phyloP scores from a whole-genome alignment of 768 basidiomycete genomes.

The Mycena latifolia region DNA sequence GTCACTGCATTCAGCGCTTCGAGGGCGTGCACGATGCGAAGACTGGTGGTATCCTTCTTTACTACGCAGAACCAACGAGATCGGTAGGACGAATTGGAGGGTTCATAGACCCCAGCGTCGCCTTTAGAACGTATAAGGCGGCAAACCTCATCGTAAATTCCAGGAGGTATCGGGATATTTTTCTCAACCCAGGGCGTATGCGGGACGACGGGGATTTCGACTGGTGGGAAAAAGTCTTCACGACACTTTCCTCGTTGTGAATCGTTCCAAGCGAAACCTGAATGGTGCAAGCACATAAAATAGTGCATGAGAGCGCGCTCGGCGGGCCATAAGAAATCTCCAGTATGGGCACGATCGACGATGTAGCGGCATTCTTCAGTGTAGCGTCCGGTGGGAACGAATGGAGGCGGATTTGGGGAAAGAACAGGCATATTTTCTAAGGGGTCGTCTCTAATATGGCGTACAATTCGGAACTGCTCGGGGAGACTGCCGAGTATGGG shows the following conservation, averaged over 20 bases:
- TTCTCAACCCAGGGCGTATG: not conserved
- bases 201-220: constrained; percentile 38
- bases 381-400: constrained; percentile 23
- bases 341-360: constrained; percentile 12
- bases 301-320: constrained; percentile 10
- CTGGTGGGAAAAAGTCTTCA: not conserved
- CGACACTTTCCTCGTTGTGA: constrained; percentile 24
- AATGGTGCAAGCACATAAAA: constrained; percentile 2
- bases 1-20: not conserved
- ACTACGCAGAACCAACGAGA: constrained; percentile 54
- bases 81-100: constrained; percentile 44
- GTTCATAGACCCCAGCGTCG: constrained; percentile 43
- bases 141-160: constrained; percentile 47
- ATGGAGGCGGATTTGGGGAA: constrained; percentile 18
- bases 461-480: constrained; percentile 34
- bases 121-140: constrained; percentile 50
- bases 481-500: constrained; percentile 35
- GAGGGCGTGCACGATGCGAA: not conserved
- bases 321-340: constrained; percentile 25
- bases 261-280: constrained; percentile 30
- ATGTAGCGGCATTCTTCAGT: constrained; percentile 20
- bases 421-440: constrained; percentile 25
- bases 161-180: constrained; percentile 49
- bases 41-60: constrained; percentile 12
- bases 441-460: constrained; percentile 33